Conservation (phyloP, 345 rosid species). For the Salix koriyanagi region DNA sequence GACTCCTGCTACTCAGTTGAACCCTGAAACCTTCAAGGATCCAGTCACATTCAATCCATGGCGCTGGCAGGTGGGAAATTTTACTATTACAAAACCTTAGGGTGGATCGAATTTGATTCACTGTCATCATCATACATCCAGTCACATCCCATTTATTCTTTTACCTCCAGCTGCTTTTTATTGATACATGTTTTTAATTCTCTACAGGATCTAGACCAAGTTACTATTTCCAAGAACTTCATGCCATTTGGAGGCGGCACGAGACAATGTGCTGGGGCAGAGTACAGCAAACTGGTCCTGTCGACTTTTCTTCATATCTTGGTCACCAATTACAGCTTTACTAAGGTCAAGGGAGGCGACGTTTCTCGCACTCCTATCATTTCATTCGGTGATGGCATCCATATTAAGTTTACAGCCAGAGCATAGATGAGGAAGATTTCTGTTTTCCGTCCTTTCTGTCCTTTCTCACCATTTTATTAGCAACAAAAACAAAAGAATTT, state of each 20-base stretch:
- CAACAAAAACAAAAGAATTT: no score
- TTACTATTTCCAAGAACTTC: constrained; percentile 29
- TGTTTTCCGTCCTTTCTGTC: no score
- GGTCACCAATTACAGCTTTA: constrained; percentile 13
- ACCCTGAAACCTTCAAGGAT: neutral
- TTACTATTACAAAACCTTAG: neutral
- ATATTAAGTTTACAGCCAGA: neutral
- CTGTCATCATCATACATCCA: neutral
- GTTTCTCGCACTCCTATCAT: neutral
- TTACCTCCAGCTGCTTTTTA: neutral
- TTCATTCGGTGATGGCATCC: neutral
- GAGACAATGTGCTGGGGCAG: constrained; percentile 46
- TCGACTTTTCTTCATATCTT: constrained; percentile 35
- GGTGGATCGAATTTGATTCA: neutral
- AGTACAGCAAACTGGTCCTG: constrained; percentile 34
- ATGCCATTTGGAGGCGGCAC: constrained; percentile 50
- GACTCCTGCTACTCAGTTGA: neutral
- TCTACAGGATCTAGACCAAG: constrained; percentile 9
- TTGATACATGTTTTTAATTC: neutral
- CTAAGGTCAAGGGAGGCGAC: neutral
- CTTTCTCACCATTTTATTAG: no score
- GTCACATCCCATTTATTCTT: neutral
- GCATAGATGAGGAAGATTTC: neutral
- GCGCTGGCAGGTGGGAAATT: constrained; percentile 37
- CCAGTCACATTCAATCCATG: constrained; percentile 4